phyloP scores from a whole-genome alignment of 176 grass and related monocot genomes.

The Triticum urartu region DNA sequence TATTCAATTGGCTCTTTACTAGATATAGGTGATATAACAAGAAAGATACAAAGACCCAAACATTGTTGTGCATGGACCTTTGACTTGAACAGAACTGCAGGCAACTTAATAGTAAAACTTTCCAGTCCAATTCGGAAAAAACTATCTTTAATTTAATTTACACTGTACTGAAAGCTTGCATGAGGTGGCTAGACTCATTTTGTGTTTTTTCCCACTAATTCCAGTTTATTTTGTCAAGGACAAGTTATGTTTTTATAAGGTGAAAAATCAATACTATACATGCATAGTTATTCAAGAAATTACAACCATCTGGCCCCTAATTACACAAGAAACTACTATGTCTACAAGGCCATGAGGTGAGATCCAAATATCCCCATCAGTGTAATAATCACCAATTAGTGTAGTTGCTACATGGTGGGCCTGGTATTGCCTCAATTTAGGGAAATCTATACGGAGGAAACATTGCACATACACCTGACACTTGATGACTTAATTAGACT shows the following conservation, averaged over 20 bases:
- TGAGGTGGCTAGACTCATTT: background rate
- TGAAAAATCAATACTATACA: background rate
- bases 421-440: background rate
- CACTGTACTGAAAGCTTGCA: background rate
- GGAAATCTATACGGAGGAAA: background rate
- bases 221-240: background rate
- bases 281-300: background rate
- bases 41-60: background rate
- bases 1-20: conserved; percentile 21
- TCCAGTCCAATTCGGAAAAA: background rate
- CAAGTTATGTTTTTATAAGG: background rate
- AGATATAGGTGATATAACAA: conserved; percentile 18
- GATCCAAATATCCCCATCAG: background rate
- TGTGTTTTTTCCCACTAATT: background rate
- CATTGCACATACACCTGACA: conserved; percentile 12
- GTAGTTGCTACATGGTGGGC: conserved; percentile 6
- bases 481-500: conserved; percentile 4
- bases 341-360: background rate
- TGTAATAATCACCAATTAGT: conserved; percentile 4
- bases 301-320: background rate
- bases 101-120: background rate
- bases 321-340: background rate
- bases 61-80: conserved; percentile 1
- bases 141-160: background rate
- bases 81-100: background rate